Base-by-base conservation (phyloP, 108 stramenopile species). In the Schizochytrium sp. region DNA sequence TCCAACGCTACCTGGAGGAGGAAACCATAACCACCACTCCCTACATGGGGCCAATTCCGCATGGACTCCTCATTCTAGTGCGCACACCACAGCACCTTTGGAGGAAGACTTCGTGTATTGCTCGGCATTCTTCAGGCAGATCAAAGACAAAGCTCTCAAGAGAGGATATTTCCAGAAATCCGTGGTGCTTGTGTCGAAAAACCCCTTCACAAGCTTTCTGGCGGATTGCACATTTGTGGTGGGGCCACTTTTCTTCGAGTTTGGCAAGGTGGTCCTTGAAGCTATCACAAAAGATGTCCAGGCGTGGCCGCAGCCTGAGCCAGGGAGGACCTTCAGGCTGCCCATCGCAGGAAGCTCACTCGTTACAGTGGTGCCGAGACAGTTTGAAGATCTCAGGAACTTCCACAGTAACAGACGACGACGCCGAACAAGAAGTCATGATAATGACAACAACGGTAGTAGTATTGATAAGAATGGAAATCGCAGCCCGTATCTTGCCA, bases 81-180 rank as follows among this genome's bases (percentile, higher is more conserved):
- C 28, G 64, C 64, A 0, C 64, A 38, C 64, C 64, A 69, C 40
- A 44, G 44, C 10, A 38, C 44, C 64, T 5, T 44, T 69, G 12
- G 76, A 83, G 28, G 76, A 55, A 28, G 76, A 83, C 53, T 83
- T 83, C 55, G 10, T 83, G 5, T 83, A 55, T 40, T 49, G 76
- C 47, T 83, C 76, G 5, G 76, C 76, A 5, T 83, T 83, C 40
- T 83, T 83, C 53, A 10, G 76, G 5, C 76, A 83, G 2, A 83
- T 83, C 53, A 83, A 83, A 53, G 76, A 83, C 76, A 83, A 83
- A 1, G 13, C 76, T 10, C 76, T 83, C 17, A 83, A 83, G 47
- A 17, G 76, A 1, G 76, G 76, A n/a, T 83, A 83, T 53, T 83
- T 83, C 55, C 76, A 83, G 28, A 83, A 83, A 28, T 83, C 76